Percentiles rank a stretch among this genome's conserved stretches.
phyloP scores from a whole-genome alignment of 1,139 yeast genomes.

The Komagataea norvegica region DNA sequence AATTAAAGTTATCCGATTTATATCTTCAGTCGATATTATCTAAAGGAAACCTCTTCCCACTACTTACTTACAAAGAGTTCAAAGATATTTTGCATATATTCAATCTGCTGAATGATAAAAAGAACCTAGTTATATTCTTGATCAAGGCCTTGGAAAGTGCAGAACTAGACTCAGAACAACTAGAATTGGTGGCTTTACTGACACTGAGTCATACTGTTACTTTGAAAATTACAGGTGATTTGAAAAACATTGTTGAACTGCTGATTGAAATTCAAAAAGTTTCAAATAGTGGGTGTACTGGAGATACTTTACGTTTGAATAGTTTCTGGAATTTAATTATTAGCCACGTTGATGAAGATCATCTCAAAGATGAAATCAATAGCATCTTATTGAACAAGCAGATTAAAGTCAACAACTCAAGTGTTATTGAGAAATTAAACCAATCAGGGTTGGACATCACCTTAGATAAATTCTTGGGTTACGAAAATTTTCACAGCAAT shows the following conservation, averaged over 20 bases:
- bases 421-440: conserved; percentile 6
- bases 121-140: conserved; percentile 13
- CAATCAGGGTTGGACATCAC: conserved; percentile 9
- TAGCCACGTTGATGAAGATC: conserved; percentile 3
- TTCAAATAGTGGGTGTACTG: conserved; percentile 1
- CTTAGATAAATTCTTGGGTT: conserved; percentile 13
- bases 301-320: conserved; percentile 1
- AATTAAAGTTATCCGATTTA: conserved; percentile 42
- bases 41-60: conserved; percentile 18
- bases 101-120: conserved; percentile 13
- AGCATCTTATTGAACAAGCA: conserved; percentile 4
- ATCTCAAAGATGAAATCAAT: conserved; percentile 10
- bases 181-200: conserved; percentile 36
- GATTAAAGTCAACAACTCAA: conserved; percentile 5
- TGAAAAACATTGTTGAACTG: conserved; percentile 10
- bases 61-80: conserved; percentile 21
- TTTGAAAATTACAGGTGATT: conserved; percentile 8
- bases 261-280: conserved; percentile 12
- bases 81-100: conserved; percentile 15
- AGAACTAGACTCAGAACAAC: conserved; percentile 26
- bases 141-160: conserved; percentile 18
- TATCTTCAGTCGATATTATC: conserved; percentile 19
- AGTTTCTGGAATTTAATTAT: conserved; percentile 10
- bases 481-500: conserved; percentile 18
- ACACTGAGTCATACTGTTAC: conserved; percentile 32